phyloP scores from a whole-genome alignment of 805 yeast species.

The Lipomyces orientalis region DNA sequence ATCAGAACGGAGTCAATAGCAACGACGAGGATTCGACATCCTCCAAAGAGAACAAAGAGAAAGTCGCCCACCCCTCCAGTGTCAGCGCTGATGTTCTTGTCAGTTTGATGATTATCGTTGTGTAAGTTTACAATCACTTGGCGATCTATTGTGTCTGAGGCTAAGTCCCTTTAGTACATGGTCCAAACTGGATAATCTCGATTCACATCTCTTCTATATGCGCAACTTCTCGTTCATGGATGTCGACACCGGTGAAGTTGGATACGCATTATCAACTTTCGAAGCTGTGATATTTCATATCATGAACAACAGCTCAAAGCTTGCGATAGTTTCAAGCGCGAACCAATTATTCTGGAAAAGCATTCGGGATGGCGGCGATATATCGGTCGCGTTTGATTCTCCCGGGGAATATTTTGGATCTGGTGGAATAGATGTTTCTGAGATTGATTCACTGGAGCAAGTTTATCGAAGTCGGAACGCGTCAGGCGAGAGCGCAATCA shows the following conservation, averaged over 20 bases:
- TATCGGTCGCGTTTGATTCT: conserved; percentile 25
- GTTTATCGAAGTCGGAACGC: conserved; percentile 35
- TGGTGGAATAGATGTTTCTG: conserved; percentile 32
- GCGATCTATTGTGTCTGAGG: neutral
- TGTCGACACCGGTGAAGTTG: conserved; percentile 63
- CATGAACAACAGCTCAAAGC: conserved; percentile 49
- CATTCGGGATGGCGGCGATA: conserved; percentile 45
- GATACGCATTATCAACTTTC: conserved; percentile 80
- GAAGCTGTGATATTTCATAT: conserved; percentile 80
- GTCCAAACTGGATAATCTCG: conserved; percentile 62
- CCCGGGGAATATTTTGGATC: conserved; percentile 31
- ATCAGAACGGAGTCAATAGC: conserved; percentile 24
- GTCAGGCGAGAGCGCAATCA: conserved; percentile 72
- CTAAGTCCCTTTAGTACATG: conserved; percentile 40
- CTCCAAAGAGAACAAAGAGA: conserved; percentile 37
- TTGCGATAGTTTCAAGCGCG: conserved; percentile 51
- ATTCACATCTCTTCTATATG: conserved; percentile 69
- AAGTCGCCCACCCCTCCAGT: conserved; percentile 21
- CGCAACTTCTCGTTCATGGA: conserved; percentile 61
- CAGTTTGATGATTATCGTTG: conserved; percentile 66
- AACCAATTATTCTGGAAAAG: conserved; percentile 63
- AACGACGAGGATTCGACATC: conserved; percentile 18
- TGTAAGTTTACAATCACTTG: conserved; percentile 49
- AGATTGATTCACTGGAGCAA: conserved; percentile 33
- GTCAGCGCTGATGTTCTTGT: conserved; percentile 38